A percentile compares a stretch with the other conserved stretches of the same genome.
These are phyloP conservation scores for Abrus precatorius DNA, from an alignment of 306 rosid species.

Conservation along the genomic window DNA sequence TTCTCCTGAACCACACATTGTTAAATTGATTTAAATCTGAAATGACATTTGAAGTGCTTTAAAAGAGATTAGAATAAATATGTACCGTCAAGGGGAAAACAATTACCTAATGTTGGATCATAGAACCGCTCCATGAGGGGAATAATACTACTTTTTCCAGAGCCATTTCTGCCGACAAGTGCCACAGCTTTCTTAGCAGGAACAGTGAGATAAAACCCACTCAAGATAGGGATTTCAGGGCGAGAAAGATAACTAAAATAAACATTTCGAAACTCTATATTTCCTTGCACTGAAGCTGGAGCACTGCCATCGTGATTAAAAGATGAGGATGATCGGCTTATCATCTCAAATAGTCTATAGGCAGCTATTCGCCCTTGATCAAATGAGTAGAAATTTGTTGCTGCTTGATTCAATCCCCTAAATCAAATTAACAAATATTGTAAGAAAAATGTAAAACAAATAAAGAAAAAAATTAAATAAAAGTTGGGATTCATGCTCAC, in stretches of 20 bases:
- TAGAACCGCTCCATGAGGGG: constrained; percentile 99
- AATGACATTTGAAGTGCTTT: constrained; percentile 18
- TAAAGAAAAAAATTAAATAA: neutral
- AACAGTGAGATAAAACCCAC: constrained; percentile 97
- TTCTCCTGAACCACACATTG: constrained; percentile 85
- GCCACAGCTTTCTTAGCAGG: constrained; percentile 99
- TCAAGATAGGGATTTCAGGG: constrained; percentile 98
- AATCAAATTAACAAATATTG: constrained; percentile 47
- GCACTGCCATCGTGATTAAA: constrained; percentile 83
- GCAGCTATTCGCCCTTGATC: constrained; percentile 99
- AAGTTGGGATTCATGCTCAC: constrained; percentile 65
- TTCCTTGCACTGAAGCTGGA: constrained; percentile 86
- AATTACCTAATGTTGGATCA: constrained; percentile 95
- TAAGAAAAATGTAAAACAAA: constrained; percentile 29
- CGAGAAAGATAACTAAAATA: constrained; percentile 99
- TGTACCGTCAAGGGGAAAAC: constrained; percentile 29
- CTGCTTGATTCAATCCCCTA: constrained; percentile 99
- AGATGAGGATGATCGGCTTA: constrained; percentile 92
- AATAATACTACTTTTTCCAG: constrained; percentile 98
- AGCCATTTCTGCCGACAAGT: constrained; percentile 98
- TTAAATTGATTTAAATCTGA: constrained; percentile 46
- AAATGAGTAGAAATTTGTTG: constrained; percentile 98
- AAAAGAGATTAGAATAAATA: constrained; percentile 33
- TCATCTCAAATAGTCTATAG: constrained; percentile 98
- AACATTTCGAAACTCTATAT: constrained; percentile 95